phyloP scores from a whole-genome alignment of 352 stramenopile species.

The Globisporangium sylvaticum region DNA sequence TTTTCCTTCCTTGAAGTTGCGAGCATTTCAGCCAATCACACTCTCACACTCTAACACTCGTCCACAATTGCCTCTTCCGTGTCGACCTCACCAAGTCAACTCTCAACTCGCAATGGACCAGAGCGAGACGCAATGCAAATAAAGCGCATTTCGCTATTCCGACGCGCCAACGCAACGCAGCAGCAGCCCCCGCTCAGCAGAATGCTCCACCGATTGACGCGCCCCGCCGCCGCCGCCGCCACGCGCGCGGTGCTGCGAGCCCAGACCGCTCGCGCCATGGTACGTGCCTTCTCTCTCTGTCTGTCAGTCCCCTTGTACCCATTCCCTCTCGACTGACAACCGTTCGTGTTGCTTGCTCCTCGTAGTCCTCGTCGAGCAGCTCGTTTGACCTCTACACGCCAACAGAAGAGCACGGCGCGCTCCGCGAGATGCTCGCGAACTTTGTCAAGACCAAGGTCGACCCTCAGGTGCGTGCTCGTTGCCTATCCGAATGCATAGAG shows the following conservation, averaged over 20 bases:
- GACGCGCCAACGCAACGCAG: neutral
- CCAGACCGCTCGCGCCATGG: slow-evolving; percentile 7
- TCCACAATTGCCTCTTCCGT: neutral
- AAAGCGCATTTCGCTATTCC: neutral
- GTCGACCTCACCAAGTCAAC: neutral
- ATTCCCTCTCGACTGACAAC: neutral
- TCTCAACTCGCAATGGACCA: neutral
- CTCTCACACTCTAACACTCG: neutral
- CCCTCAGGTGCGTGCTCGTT: slow-evolving; percentile 74
- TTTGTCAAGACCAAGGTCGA: slow-evolving; percentile 97
- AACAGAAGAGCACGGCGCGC: slow-evolving; percentile 84
- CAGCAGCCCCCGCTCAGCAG: neutral
- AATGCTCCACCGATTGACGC: slow-evolving; percentile 24
- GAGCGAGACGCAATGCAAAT: neutral
- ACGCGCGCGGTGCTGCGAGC: slow-evolving; percentile 6
- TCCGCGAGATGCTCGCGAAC: slow-evolving; percentile 91
- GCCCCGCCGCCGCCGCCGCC: slow-evolving; percentile 18
- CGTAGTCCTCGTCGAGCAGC: slow-evolving; percentile 10
- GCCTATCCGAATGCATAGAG: neutral
- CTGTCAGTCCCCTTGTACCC: neutral
- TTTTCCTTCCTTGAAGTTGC: slow-evolving; percentile 9
- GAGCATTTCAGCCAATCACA: slow-evolving; percentile 14
- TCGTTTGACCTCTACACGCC: slow-evolving; percentile 81
- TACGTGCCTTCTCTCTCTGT: neutral
- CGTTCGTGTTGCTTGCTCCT: neutral